Evolutionary conservation across 768 basidiomycete species (phyloP), one percentile per base, ranked within the genome.

Genomic region (Nidularia sp.): DNA sequence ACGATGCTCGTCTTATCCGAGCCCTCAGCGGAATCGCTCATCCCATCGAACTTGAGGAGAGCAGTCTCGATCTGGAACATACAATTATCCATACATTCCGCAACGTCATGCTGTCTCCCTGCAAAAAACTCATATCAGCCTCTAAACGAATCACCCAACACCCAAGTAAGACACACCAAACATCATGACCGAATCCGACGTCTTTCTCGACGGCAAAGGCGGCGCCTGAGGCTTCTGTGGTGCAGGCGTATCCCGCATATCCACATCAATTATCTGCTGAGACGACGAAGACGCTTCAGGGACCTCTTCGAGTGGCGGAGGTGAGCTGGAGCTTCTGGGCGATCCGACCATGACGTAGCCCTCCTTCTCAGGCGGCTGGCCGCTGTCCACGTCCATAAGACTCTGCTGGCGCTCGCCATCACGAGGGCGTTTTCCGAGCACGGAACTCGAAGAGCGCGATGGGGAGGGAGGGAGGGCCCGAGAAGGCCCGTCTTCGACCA

Each of bases 81-180:
- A 73, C 95, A 95, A 61, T 98, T 98, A 69, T 98, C 96, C 88
- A 98, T 93, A 70, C 96, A 98, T 69, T 99, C 97, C 0, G 96
- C 88, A 9, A 98, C 95, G 65, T 99, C 97, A 62, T 99, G 96
- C 62, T 99, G 97, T 60, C 89, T 88, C 4, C 96, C 94, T 93
- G 52, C 34, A 62, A n/a, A 55, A 45, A 47, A 34, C 34, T 60
- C 39, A 62, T 49, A 35, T 15, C 49, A 33, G 47, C 8, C 12
- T 53, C n/a, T n/a, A n/a, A n/a, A n/a, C n/a, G n/a, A n/a, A 41
- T 25, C 47, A 50, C 2, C 46, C 45, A 34, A 6, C 2, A 31
- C 41, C 34, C 35, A 10, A 13, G 6, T 44, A 25, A 6, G 32
- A 61, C 80, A 59, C 64, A 92, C 91, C 92, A 60, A 94, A 94